These are phyloP conservation scores for Mesembryanthemum crystallinum DNA, from an alignment of 148 eudicot species.

Conservation along the genomic window DNA sequence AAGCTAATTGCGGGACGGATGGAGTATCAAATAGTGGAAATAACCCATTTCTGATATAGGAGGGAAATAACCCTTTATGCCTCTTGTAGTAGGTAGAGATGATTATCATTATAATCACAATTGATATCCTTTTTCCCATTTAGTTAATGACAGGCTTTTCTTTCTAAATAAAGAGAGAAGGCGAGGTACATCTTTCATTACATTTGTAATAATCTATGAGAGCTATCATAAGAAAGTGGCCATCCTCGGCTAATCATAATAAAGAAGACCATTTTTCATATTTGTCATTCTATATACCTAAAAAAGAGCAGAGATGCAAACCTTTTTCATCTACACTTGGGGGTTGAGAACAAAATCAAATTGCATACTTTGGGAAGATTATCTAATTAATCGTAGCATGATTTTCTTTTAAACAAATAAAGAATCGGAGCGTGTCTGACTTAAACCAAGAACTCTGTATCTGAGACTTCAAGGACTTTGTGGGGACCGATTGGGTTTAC, in stretches of 20 bases:
- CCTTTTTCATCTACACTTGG: constrained; percentile 16
- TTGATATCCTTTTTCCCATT: too few relatives aligned
- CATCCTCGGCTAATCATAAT: not conserved
- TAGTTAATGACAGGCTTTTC: too few relatives aligned
- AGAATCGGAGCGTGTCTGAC: constrained; percentile 19
- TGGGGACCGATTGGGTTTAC: constrained; percentile 90
- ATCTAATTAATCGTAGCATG: not conserved
- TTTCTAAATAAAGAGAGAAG: not conserved
- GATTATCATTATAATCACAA: too few relatives aligned
- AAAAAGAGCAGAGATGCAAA: not conserved
- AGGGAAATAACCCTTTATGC: too few relatives aligned
- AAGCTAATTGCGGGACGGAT: too few relatives aligned
- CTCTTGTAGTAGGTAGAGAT: too few relatives aligned
- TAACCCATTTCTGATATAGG: too few relatives aligned
- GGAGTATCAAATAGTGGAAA: too few relatives aligned
- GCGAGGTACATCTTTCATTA: not conserved
- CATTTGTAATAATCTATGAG: not conserved
- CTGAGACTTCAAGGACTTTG: constrained; percentile 86
- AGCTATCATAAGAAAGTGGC: not conserved
- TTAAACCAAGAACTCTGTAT: constrained; percentile 70
- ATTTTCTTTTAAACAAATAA: constrained; percentile 2
- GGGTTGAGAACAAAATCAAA: constrained; percentile 6
- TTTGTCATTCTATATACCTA: not conserved
- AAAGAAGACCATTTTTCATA: not conserved
- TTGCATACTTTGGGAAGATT: not conserved